phyloP scores from a whole-genome alignment of 176 grass and related monocot species.

The Phyllostachys edulis region DNA sequence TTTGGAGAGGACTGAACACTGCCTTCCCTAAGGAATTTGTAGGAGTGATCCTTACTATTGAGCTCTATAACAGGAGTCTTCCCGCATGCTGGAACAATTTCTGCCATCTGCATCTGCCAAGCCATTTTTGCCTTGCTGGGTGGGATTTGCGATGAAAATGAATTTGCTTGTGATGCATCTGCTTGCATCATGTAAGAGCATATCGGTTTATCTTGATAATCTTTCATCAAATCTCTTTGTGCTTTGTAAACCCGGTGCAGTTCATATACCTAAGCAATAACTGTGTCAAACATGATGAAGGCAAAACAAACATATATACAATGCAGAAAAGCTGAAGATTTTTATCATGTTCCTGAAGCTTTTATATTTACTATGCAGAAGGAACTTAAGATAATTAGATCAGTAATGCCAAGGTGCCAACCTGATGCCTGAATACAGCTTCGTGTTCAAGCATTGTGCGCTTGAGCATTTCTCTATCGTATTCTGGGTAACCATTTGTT shows the following conservation, averaged over 20 bases:
- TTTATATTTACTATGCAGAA: background rate
- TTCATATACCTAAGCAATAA: background rate
- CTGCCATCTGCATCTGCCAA: background rate
- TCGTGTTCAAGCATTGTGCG: constrained; percentile 28
- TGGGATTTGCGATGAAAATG: background rate
- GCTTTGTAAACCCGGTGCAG: constrained; percentile 29
- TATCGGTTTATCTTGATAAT: background rate
- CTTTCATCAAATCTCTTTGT: constrained; percentile 30
- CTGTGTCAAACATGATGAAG: background rate
- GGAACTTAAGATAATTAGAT: background rate
- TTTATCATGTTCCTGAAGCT: background rate
- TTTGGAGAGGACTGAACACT: constrained; percentile 31
- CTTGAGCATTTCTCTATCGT: constrained; percentile 21
- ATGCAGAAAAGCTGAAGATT: background rate
- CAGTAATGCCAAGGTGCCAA: background rate
- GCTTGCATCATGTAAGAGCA: background rate
- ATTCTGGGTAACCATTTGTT: background rate
- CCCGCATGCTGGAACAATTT: background rate
- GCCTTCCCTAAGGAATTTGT: constrained; percentile 21
- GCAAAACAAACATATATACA: background rate
- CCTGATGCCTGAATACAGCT: constrained; percentile 29
- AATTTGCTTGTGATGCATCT: constrained; percentile 12
- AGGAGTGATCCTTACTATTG: background rate
- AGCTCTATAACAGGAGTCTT: background rate
- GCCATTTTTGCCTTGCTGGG: background rate